Conservation (phyloP, 805 yeast species). For the Zygoascus bituminiphila region DNA sequence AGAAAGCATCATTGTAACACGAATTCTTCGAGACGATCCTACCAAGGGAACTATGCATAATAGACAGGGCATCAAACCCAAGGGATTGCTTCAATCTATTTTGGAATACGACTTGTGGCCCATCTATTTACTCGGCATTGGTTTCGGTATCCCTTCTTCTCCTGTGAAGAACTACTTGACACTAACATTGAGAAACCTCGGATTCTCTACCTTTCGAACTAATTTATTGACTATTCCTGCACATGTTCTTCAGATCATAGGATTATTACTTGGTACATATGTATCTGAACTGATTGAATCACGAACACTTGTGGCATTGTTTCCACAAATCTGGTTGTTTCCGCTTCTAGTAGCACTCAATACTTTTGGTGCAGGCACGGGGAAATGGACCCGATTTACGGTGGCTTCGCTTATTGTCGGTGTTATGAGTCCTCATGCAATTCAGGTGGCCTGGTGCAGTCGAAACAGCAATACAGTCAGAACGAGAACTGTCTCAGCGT, state of each 20-base stretch:
- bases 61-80: slow-evolving; percentile 41
- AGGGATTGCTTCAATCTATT: slow-evolving; percentile 34
- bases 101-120: slow-evolving; percentile 51
- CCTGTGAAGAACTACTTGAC: slow-evolving; percentile 41
- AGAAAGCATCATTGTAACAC: slow-evolving; percentile 50
- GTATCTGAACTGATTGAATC: slow-evolving; percentile 12
- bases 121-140: slow-evolving; percentile 40
- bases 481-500: slow-evolving; percentile 57
- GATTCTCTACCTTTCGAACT: slow-evolving; percentile 45
- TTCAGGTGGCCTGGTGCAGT: slow-evolving; percentile 54
- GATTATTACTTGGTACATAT: slow-evolving; percentile 11
- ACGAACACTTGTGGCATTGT: slow-evolving; percentile 10
- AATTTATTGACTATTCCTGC: slow-evolving; percentile 40
- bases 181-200: slow-evolving; percentile 39
- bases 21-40: slow-evolving; percentile 57
- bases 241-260: slow-evolving; percentile 10
- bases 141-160: slow-evolving; percentile 33
- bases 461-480: slow-evolving; percentile 54
- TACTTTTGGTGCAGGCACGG: background rate
- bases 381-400: slow-evolving; percentile 27
- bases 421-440: slow-evolving; percentile 40
- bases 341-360: slow-evolving; percentile 11
- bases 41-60: slow-evolving; percentile 57
- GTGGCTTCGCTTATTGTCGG: slow-evolving; percentile 23
- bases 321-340: slow-evolving; percentile 14